Evolutionary conservation across 2,329 filamentous ascomycete species (phyloP), one percentile per base, ranked within the genome.

Genomic region (Microthyrium microscopicum): DNA sequence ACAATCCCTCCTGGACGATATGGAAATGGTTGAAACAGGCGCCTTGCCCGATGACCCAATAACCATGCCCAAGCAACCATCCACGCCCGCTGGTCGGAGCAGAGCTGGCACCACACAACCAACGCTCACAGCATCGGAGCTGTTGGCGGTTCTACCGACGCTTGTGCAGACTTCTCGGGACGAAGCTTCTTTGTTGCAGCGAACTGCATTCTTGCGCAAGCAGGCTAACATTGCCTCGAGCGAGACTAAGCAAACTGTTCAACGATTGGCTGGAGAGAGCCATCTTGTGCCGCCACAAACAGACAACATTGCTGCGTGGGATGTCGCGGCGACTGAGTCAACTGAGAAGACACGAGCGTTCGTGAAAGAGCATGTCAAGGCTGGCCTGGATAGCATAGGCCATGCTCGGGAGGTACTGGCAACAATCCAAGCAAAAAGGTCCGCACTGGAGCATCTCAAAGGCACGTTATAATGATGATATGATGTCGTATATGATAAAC

Each of bases 181-280:
- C 12, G 51, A 55, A 31, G 44, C 50, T 13, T 40, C 44, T 8
- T 39, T 56, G 13, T 44, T 53, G 5, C 48, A 53, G 29, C 50
- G 54, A 34, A 43, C 47, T 2, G 43, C 52, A 11, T 53, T 51
- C 34, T 41, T 56, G 3, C 44, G 53, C 25, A 38, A 39, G 5
- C 51, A 50, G 31, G 40, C 56, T n/a, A 40, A 42, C 19, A 32
- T 42, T 5, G 47, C 46, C 17, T 47, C 51, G 19, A 47, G 49
- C 18, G 48, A 52, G 3, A 42, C 46, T 2, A 39, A 41, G 9
- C 46, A 50, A 16, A 42, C 46, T 2, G 36, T 56, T 4, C 39
- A 48, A 4, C 45, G 53, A 5, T 43, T 57, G 1, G 50, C 53
- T 1, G 52, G 46, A 13, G 54, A 57, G 40, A 56, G 52, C 36